Conservation (phyloP, 2,329 filamentous ascomycete genomes). For the Zasmidium citrigriseum region DNA sequence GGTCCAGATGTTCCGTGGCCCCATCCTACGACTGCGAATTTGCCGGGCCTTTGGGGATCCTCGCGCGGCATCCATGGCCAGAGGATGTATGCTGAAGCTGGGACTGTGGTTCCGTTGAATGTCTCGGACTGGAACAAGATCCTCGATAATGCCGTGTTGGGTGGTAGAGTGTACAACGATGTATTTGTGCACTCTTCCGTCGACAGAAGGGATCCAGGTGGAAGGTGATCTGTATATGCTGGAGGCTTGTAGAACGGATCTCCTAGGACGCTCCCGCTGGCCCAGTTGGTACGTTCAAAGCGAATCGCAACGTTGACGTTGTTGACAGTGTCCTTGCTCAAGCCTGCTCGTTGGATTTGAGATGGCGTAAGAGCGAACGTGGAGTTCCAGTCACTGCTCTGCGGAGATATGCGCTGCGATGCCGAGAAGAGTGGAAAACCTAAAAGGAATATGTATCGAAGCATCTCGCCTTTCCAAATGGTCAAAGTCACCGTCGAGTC, state of each 20-base stretch:
- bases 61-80: conserved; percentile 48
- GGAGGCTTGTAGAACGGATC: conserved; percentile 45
- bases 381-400: conserved; percentile 30
- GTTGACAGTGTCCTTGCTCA: conserved; percentile 18
- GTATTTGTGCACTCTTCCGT: conserved; percentile 44
- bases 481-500: too few relatives aligned
- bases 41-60: conserved; percentile 5
- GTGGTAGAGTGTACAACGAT: conserved; percentile 42
- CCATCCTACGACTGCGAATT: conserved; percentile 25
- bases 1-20: conserved; percentile 28
- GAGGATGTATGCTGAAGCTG: conserved; percentile 53
- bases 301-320: conserved; percentile 29
- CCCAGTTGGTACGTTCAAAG: conserved; percentile 33
- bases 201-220: conserved; percentile 42
- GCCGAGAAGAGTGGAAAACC: neutral
- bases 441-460: neutral
- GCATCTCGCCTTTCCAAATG: neutral
- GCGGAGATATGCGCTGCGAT: conserved; percentile 1
- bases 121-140: conserved; percentile 51
- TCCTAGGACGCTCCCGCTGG: conserved; percentile 22
- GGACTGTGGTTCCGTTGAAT: conserved; percentile 48
- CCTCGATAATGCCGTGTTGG: conserved; percentile 48
- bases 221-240: conserved; percentile 21
- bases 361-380: conserved; percentile 20
- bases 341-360: conserved; percentile 24